Evolutionary conservation across 352 stramenopile species (phyloP).

Genomic region (Pythium sp.): DNA sequence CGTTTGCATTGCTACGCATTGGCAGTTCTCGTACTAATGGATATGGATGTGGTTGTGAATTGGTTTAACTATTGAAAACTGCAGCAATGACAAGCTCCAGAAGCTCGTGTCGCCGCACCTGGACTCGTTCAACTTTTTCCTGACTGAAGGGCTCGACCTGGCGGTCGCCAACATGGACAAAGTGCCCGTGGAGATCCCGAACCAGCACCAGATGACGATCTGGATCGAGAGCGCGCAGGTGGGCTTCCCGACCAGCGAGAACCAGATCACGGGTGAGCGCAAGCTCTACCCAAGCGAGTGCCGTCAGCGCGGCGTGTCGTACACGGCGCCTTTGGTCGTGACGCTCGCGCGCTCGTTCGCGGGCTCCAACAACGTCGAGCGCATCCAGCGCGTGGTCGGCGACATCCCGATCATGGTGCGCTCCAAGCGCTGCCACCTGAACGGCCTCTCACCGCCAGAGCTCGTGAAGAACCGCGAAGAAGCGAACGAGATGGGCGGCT

Average conservation of each 20-base stretch:
- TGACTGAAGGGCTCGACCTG: slow-evolving; percentile 92
- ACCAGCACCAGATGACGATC: slow-evolving; percentile 76
- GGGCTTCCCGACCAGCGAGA: slow-evolving; percentile 82
- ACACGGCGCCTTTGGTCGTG: slow-evolving; percentile 93
- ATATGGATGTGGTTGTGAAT: not conserved
- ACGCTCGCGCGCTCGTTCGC: slow-evolving; percentile 86
- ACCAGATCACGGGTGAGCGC: slow-evolving; percentile 80
- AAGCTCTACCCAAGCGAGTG: slow-evolving; percentile 94
- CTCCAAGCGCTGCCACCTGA: slow-evolving; percentile 95
- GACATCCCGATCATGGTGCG: slow-evolving; percentile 98
- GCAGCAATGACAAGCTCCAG: slow-evolving; percentile 78
- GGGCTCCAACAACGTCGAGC: slow-evolving; percentile 79
- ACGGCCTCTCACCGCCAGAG: slow-evolving; percentile 78
- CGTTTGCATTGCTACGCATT: not conserved
- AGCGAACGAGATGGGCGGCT: slow-evolving; percentile 97
- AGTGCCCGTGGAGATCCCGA: slow-evolving; percentile 88
- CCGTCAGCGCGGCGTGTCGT: slow-evolving; percentile 95
- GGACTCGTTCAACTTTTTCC: slow-evolving; percentile 98
- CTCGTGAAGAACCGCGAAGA: slow-evolving; percentile 91
- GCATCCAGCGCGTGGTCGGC: slow-evolving; percentile 87
- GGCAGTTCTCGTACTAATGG: not conserved
- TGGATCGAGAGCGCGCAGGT: slow-evolving; percentile 96
- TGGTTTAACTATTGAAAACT: not conserved
- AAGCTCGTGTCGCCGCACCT: slow-evolving; percentile 96
- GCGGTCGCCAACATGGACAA: slow-evolving; percentile 91